These are phyloP conservation scores for Fusarium acutatum DNA, from an alignment of 2,329 filamentous ascomycete species.

Conservation along the genomic window DNA sequence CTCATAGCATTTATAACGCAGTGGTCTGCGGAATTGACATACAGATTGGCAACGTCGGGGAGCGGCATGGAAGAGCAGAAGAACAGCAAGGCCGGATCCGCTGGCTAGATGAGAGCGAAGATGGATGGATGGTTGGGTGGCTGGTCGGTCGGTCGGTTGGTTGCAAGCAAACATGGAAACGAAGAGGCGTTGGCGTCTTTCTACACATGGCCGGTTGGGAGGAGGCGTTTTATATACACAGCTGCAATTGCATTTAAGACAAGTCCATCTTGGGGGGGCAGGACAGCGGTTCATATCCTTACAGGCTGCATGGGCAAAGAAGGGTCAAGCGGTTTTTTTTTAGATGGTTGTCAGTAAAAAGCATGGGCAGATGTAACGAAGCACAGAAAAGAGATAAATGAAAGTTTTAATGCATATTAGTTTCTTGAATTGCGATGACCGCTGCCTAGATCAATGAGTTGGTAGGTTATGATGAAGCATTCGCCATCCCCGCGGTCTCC, in stretches of 20 bases:
- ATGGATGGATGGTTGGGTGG: background rate
- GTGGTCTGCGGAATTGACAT: constrained; percentile 23
- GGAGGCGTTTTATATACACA: constrained; percentile 44
- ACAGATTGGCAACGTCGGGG: constrained; percentile 35
- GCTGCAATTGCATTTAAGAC: constrained; percentile 40
- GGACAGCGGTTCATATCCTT: constrained; percentile 38
- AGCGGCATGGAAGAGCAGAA: constrained; percentile 22
- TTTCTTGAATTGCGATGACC: background rate
- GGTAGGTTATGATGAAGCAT: background rate
- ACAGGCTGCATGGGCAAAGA: constrained; percentile 38
- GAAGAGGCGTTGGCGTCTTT: constrained; percentile 43
- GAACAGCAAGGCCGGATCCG: constrained; percentile 21
- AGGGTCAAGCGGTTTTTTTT: constrained; percentile 38
- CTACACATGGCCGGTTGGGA: constrained; percentile 39
- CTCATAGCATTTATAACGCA: constrained; percentile 34
- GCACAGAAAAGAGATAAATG: constrained; percentile 42
- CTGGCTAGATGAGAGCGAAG: constrained; percentile 1
- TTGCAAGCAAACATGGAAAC: constrained; percentile 34
- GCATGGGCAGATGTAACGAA: constrained; percentile 43
- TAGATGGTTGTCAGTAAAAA: constrained; percentile 43
- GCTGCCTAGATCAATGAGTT: too few relatives aligned
- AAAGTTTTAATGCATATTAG: constrained; percentile 37
- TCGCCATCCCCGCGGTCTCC: background rate
- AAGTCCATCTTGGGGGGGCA: constrained; percentile 33
- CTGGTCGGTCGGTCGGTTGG: constrained; percentile 11